Conservation (phyloP, 352 stramenopile genomes). For the Phytophthora agathidicida region DNA sequence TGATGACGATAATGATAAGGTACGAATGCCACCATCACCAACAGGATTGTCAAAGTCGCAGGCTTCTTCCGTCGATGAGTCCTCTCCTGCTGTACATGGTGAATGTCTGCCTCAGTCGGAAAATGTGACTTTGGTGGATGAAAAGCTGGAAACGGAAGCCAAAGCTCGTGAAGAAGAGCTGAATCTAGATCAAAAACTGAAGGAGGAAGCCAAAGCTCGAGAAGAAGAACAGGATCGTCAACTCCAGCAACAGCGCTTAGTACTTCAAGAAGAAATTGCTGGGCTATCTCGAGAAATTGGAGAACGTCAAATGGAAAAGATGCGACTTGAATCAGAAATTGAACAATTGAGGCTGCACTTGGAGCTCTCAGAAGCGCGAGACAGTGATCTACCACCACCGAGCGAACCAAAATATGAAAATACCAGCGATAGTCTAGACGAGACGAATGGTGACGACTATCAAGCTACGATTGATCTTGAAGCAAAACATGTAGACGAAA, state of each 20-base stretch:
- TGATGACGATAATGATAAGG: background rate
- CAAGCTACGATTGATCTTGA: conserved; percentile 1
- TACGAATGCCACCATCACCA: background rate
- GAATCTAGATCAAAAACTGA: background rate
- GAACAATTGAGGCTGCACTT: conserved; percentile 65
- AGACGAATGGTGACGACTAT: background rate
- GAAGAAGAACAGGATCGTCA: conserved; percentile 8
- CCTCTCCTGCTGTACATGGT: too few relatives aligned
- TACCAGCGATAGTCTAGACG: background rate
- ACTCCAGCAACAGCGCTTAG: conserved; percentile 26
- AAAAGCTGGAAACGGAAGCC: conserved; percentile 7
- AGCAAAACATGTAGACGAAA: conserved; percentile 18
- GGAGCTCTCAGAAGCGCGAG: conserved; percentile 50
- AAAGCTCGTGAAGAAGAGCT: conserved; percentile 1
- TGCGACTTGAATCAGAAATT: conserved; percentile 59
- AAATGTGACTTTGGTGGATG: too few relatives aligned
- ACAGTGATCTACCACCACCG: conserved; percentile 1
- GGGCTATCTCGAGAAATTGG: conserved; percentile 46
- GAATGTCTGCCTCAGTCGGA: too few relatives aligned
- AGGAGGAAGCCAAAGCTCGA: conserved; percentile 9
- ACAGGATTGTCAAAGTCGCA: background rate
- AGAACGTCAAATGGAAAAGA: conserved; percentile 47
- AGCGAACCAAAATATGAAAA: conserved; percentile 27
- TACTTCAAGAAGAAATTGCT: conserved; percentile 33
- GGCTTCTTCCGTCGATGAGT: background rate